Percentiles rank a stretch among this genome's conserved stretches.
Conservation (phyloP, 768 basidiomycete genomes). For the Sporobolomyces roseus region DNA sequence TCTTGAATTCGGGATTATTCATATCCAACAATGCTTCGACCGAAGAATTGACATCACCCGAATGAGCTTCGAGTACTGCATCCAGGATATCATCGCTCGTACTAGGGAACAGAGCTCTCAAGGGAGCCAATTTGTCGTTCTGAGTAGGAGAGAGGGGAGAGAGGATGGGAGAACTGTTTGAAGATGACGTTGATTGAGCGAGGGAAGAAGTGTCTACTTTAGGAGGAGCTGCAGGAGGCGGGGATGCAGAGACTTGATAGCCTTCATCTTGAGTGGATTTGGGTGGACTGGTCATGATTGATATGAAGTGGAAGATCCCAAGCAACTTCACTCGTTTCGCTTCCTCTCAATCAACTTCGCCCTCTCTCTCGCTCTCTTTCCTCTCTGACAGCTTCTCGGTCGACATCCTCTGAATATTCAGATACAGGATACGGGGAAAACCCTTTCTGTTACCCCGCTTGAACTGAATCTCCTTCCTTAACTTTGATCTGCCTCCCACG, state of each 20-base stretch:
- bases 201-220: no score
- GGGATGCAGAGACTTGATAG: not conserved
- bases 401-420: no score
- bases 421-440: not conserved
- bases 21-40: constrained; percentile 20
- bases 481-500: no score
- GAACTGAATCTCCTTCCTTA: no score
- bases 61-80: constrained; percentile 14
- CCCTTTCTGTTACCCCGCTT: not conserved
- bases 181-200: no score
- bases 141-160: not conserved
- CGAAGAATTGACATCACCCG: constrained; percentile 13
- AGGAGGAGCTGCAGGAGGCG: no score
- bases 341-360: not conserved
- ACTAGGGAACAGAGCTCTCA: constrained; percentile 23
- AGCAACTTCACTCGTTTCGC: no score
- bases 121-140: constrained; percentile 6
- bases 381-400: not conserved
- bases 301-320: not conserved
- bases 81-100: constrained; percentile 23
- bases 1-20: constrained; percentile 21
- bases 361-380: not conserved
- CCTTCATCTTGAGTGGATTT: not conserved
- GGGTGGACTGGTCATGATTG: not conserved
- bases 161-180: not conserved